phyloP scores from a whole-genome alignment of 2,329 filamentous ascomycete species.

The Paraconiothyrium sp. region DNA sequence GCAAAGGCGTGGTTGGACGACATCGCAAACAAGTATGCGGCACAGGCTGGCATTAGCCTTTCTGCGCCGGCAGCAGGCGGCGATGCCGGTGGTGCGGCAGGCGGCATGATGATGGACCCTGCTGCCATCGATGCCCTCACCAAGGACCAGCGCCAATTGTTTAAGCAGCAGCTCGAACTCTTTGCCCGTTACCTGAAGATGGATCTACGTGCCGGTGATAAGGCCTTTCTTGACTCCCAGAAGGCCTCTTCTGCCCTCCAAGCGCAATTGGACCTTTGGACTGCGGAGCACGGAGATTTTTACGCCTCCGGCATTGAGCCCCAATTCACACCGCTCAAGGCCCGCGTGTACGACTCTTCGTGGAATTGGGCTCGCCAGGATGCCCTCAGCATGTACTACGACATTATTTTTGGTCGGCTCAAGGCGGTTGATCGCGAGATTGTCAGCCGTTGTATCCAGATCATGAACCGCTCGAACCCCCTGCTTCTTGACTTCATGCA shows the following conservation, averaged over 20 bases:
- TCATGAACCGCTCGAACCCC: constrained; percentile 99
- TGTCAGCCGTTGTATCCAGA: constrained; percentile 96
- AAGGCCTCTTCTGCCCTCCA: constrained; percentile 89
- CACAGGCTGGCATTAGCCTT: constrained; percentile 82
- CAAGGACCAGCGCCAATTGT: constrained; percentile 93
- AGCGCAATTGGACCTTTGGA: constrained; percentile 93
- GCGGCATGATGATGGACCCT: constrained; percentile 99
- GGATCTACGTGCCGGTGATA: constrained; percentile 95
- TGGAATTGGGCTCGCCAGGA: constrained; percentile 99
- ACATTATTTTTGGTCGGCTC: constrained; percentile 96
- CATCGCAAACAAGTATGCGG: constrained; percentile 87
- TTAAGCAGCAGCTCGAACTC: constrained; percentile 98
- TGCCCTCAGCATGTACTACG: constrained; percentile 97
- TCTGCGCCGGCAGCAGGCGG: constrained; percentile 76
- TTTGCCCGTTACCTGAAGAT: constrained; percentile 96
- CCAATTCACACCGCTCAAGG: constrained; percentile 91
- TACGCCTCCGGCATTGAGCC: constrained; percentile 96
- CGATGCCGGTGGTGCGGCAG: constrained; percentile 74
- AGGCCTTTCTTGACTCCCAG: constrained; percentile 84
- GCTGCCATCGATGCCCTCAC: constrained; percentile 96
- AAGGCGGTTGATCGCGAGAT: constrained; percentile 96
- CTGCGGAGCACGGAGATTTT: constrained; percentile 92
- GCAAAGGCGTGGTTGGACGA: constrained; percentile 93
- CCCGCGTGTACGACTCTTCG: constrained; percentile 94
- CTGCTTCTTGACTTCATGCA: constrained; percentile 98